phyloP scores from a whole-genome alignment of 2,329 filamentous ascomycete species.

The Byssothecium circinans region DNA sequence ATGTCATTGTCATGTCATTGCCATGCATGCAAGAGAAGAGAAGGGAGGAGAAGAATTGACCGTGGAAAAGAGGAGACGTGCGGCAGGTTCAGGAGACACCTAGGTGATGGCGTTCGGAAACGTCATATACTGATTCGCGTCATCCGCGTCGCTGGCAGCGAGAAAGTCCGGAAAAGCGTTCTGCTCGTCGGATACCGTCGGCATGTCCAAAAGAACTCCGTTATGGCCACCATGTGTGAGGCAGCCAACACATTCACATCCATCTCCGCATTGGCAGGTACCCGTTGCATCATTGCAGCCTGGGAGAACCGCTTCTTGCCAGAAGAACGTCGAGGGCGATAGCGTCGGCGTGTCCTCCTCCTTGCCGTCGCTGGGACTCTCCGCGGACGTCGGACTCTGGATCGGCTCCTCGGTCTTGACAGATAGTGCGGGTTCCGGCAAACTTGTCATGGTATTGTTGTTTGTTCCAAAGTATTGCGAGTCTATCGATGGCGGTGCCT shows the following conservation, averaged over 20 bases:
- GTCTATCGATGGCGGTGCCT: constrained; percentile 10
- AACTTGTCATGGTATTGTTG: not conserved
- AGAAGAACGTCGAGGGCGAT: constrained; percentile 43
- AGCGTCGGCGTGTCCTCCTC: constrained; percentile 39
- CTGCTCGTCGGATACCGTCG: constrained; percentile 14
- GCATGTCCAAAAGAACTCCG: constrained; percentile 42
- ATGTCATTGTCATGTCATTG: no score
- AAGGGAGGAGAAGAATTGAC: no score
- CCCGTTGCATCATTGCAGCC: constrained; percentile 53
- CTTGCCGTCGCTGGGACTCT: constrained; percentile 34
- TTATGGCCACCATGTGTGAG: constrained; percentile 56
- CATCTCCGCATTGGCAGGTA: constrained; percentile 56
- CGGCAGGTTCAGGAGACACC: not conserved
- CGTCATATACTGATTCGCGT: not conserved
- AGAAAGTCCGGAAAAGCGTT: constrained; percentile 4
- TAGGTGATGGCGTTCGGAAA: constrained; percentile 7
- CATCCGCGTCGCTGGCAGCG: not conserved
- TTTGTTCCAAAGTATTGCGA: constrained; percentile 4
- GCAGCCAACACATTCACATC: constrained; percentile 57
- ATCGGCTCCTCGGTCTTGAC: constrained; percentile 21
- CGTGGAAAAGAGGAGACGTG: no score
- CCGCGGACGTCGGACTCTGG: constrained; percentile 20
- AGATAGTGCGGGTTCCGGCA: constrained; percentile 9
- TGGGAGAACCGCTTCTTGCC: constrained; percentile 41
- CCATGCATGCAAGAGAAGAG: no score